phyloP scores from a whole-genome alignment of 306 rosid genomes.

The Dalbergia oliveri region DNA sequence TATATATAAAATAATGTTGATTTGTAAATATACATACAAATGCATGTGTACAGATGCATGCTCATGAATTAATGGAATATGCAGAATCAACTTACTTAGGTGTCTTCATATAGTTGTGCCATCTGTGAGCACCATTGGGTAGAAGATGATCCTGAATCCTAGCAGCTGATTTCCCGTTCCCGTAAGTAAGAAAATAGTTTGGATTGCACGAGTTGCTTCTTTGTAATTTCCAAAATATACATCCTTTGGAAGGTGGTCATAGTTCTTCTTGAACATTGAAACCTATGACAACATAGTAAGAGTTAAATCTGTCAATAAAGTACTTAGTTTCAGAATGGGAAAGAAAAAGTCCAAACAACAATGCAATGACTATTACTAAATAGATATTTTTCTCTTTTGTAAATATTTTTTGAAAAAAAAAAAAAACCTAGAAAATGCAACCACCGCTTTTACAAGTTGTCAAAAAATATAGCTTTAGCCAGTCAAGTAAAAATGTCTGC shows the following conservation, averaged over 20 bases:
- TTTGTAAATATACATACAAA: constrained; percentile 5
- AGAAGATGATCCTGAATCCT: constrained; percentile 96
- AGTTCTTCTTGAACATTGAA: constrained; percentile 97
- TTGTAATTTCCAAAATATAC: constrained; percentile 87
- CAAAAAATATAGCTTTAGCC: too few species aligned
- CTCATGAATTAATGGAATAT: constrained; percentile 35
- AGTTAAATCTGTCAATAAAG: constrained; percentile 25
- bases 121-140: constrained; percentile 98
- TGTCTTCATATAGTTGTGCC: constrained; percentile 97
- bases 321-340: constrained; percentile 19
- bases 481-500: too few species aligned
- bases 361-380: neutral
- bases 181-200: constrained; percentile 92
- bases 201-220: constrained; percentile 97
- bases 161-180: constrained; percentile 99
- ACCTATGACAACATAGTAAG: constrained; percentile 64
- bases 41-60: constrained; percentile 22
- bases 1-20: constrained; percentile 10
- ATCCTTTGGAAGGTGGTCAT: constrained; percentile 94
- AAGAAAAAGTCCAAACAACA: neutral
- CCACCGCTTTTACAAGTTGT: too few species aligned
- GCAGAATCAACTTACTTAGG: constrained; percentile 71
- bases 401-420: too few species aligned
- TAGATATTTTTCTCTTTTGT: constrained; percentile 6
- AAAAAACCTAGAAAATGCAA: too few species aligned